Conservation (phyloP, 805 yeast species). For the Kazachstania kunashirensis region DNA sequence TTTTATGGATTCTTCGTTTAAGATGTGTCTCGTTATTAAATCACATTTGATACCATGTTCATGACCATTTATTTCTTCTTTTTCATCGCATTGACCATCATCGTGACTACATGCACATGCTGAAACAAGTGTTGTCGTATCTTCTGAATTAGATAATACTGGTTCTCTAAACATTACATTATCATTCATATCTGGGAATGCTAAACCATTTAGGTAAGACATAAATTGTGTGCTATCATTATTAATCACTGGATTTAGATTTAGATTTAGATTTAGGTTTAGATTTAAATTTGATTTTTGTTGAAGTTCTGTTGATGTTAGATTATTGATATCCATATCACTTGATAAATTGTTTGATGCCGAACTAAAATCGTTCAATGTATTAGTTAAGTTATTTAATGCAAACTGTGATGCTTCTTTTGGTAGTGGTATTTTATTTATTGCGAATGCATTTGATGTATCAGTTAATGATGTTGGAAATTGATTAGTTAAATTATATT, state of each 20-base stretch:
- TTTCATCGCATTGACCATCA: neutral
- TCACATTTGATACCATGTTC: slow-evolving; percentile 8
- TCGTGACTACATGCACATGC: neutral
- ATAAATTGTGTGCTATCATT: neutral
- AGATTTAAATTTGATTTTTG: too few relatives aligned
- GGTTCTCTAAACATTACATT: slow-evolving; percentile 1
- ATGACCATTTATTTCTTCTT: neutral
- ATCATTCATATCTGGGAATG: slow-evolving; percentile 6
- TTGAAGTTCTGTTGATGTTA: too few relatives aligned
- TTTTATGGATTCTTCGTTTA: slow-evolving; percentile 7
- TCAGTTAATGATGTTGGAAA: too few relatives aligned
- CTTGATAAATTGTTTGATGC: neutral
- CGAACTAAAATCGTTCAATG: neutral
- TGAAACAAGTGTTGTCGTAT: neutral
- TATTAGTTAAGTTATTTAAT: slow-evolving; percentile 1
- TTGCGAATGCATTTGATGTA: too few relatives aligned
- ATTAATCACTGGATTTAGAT: too few relatives aligned
- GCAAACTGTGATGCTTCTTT: too few relatives aligned
- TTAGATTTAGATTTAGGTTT: too few relatives aligned
- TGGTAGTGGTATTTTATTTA: too few relatives aligned
- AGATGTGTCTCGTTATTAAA: slow-evolving; percentile 6
- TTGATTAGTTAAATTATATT: neutral
- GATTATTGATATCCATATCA: neutral
- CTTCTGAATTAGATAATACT: neutral
- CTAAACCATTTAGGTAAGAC: slow-evolving; percentile 1